Conservation (phyloP, 2,329 filamentous ascomycete species). For the Fusarium clavum region DNA sequence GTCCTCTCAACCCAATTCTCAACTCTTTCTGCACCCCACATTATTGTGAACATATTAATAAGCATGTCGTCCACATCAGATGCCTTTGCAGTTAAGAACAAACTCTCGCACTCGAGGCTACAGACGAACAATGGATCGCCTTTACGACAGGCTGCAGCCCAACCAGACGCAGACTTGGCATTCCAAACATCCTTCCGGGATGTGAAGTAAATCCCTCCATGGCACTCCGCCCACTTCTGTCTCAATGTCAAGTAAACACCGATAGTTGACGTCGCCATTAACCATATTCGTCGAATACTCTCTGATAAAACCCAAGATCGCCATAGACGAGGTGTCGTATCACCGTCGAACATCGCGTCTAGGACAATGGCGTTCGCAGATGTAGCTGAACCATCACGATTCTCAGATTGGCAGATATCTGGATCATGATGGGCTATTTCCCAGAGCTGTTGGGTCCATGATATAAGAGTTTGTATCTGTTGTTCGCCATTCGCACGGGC, state of each 20-base stretch:
- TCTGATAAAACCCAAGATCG: slow-evolving; percentile 16
- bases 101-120: slow-evolving; percentile 13
- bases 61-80: slow-evolving; percentile 3
- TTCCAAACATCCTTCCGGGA: background rate
- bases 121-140: slow-evolving; percentile 1
- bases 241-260: slow-evolving; percentile 2
- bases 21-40: slow-evolving; percentile 22
- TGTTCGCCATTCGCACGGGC: background rate
- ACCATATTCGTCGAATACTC: slow-evolving; percentile 15
- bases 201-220: slow-evolving; percentile 7
- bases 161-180: background rate
- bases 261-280: slow-evolving; percentile 8
- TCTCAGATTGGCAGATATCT: background rate
- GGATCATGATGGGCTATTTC: slow-evolving; percentile 6
- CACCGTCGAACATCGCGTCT: slow-evolving; percentile 7
- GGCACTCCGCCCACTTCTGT: slow-evolving; percentile 20
- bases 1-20: slow-evolving; percentile 23
- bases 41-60: slow-evolving; percentile 10
- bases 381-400: background rate
- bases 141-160: background rate
- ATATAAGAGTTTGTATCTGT: slow-evolving; percentile 2
- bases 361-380: background rate
- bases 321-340: background rate
- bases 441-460: slow-evolving; percentile 11
- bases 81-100: slow-evolving; percentile 8